Conservation (phyloP, 2,329 filamentous ascomycete genomes). For the Aspergillus piperis region DNA sequence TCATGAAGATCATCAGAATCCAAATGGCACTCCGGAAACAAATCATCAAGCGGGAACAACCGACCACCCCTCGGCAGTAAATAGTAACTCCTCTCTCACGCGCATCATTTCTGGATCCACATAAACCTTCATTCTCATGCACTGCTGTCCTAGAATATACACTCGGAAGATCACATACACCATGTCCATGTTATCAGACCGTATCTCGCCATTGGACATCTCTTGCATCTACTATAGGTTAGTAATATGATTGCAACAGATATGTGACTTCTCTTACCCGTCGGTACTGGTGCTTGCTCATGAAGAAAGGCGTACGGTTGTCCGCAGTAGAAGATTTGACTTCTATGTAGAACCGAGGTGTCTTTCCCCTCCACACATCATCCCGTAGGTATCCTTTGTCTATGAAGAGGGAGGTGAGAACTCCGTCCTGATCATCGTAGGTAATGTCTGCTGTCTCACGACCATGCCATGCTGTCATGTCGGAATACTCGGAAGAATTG, state of each 20-base stretch:
- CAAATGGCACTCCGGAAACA: background rate
- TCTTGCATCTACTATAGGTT: conserved; percentile 9
- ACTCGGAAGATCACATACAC: conserved; percentile 50
- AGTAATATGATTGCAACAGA: background rate
- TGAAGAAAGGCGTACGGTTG: conserved; percentile 47
- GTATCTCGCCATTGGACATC: background rate
- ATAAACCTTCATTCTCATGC: conserved; percentile 40
- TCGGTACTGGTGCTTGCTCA: conserved; percentile 50
- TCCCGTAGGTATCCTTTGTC: conserved; percentile 10
- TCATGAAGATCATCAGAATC: background rate
- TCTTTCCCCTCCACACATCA: conserved; percentile 22
- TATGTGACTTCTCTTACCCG: conserved; percentile 34
- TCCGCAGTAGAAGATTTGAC: conserved; percentile 52
- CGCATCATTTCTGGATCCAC: conserved; percentile 40
- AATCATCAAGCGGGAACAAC: conserved; percentile 4
- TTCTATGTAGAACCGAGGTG: conserved; percentile 51
- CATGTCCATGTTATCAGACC: background rate
- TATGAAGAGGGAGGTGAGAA: conserved; percentile 13
- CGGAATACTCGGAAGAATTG: conserved; percentile 43
- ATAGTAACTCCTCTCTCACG: conserved; percentile 6
- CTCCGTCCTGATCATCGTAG: conserved; percentile 35
- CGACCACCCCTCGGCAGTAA: conserved; percentile 17
- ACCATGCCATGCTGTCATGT: conserved; percentile 44
- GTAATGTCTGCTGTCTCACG: conserved; percentile 52
- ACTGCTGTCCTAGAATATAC: conserved; percentile 36